Percentiles rank a stretch among this genome's conserved stretches.
Conservation (phyloP, 176 grass and related monocot genomes). For the Avena eriantha region DNA sequence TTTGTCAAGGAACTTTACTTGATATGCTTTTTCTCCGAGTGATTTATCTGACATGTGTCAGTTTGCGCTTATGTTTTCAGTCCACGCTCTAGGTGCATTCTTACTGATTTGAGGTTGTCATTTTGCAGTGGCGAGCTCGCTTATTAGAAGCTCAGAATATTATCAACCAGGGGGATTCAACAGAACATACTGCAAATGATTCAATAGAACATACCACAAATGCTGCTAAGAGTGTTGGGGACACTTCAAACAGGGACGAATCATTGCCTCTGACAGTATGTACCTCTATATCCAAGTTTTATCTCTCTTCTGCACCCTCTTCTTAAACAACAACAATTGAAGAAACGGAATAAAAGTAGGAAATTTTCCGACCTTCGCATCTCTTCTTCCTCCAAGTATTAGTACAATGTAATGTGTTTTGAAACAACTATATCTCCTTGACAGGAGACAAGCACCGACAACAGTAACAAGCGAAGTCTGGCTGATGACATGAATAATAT, state of each 20-base stretch:
- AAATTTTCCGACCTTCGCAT: background rate
- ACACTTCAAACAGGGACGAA: slow-evolving; percentile 43
- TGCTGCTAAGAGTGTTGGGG: slow-evolving; percentile 46
- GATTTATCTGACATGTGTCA: slow-evolving; percentile 11
- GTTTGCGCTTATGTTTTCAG: background rate
- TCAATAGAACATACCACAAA: slow-evolving; percentile 49
- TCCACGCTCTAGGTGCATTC: slow-evolving; percentile 30
- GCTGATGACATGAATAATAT: slow-evolving; percentile 56
- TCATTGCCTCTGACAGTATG: slow-evolving; percentile 55
- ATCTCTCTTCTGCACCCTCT: slow-evolving; percentile 14
- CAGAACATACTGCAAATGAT: slow-evolving; percentile 52
- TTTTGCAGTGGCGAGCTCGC: slow-evolving; percentile 63
- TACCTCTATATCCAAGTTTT: slow-evolving; percentile 23
- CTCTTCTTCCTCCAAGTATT: slow-evolving; percentile 3
- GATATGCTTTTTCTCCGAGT: slow-evolving; percentile 30
- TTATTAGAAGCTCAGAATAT: slow-evolving; percentile 69
- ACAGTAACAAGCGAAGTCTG: slow-evolving; percentile 66
- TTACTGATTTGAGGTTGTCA: slow-evolving; percentile 28
- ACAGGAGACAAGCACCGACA: slow-evolving; percentile 68
- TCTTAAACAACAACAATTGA: slow-evolving; percentile 4
- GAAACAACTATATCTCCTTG: slow-evolving; percentile 44
- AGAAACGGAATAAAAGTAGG: background rate
- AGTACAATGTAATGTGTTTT: background rate
- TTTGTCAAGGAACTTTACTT: background rate
- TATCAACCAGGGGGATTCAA: slow-evolving; percentile 51